Conservation (phyloP, 371 early-diverging fungal species). For the Actinomucor elegans region DNA sequence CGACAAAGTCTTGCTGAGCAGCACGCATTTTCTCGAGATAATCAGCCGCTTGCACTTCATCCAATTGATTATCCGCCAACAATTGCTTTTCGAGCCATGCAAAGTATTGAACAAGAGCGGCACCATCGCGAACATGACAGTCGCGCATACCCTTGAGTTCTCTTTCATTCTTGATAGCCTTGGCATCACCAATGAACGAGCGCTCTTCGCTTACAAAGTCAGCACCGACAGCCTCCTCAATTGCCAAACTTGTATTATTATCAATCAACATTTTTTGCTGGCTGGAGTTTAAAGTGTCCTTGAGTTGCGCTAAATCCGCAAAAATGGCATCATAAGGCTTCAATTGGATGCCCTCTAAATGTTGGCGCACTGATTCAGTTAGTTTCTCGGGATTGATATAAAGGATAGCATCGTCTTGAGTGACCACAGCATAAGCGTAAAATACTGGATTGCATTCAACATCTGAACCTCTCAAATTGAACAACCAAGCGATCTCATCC, state of each 20-base stretch:
- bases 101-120: slow-evolving; percentile 90
- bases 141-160: slow-evolving; percentile 94
- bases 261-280: slow-evolving; percentile 55
- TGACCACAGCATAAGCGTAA: slow-evolving; percentile 88
- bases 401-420: slow-evolving; percentile 64
- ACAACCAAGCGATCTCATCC: slow-evolving; percentile 97
- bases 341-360: slow-evolving; percentile 66
- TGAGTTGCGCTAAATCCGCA: slow-evolving; percentile 54
- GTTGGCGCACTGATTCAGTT: slow-evolving; percentile 56
- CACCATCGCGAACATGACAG: slow-evolving; percentile 94
- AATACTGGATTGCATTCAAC: slow-evolving; percentile 98
- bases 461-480: slow-evolving; percentile 98
- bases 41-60: slow-evolving; percentile 81
- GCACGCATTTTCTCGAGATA: slow-evolving; percentile 70
- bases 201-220: slow-evolving; percentile 49
- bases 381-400: slow-evolving; percentile 83
- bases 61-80: slow-evolving; percentile 53
- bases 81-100: slow-evolving; percentile 94
- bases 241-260: slow-evolving; percentile 67
- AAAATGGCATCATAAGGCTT: slow-evolving; percentile 82
- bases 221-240: slow-evolving; percentile 60
- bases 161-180: slow-evolving; percentile 91
- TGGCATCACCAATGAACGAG: slow-evolving; percentile 79
- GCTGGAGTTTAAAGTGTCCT: slow-evolving; percentile 12
- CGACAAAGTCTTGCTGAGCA: slow-evolving; percentile 73